phyloP scores from a whole-genome alignment of 2,329 filamentous ascomycete genomes.

The Phialophora macrospora region DNA sequence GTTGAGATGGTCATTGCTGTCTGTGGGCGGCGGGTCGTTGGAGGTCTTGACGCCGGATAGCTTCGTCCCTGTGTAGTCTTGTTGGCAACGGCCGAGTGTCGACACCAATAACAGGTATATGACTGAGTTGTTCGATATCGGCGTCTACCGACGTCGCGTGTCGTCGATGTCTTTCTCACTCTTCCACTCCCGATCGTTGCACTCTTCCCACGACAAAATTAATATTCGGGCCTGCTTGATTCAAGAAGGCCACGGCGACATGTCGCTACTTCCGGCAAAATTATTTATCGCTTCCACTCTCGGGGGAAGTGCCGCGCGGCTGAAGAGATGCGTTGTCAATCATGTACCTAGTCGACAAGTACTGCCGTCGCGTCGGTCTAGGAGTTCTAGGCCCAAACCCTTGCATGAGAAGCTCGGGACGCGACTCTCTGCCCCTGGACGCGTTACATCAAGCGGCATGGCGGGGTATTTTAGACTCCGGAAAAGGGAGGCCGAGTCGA shows the following conservation, averaged over 20 bases:
- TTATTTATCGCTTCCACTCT: neutral
- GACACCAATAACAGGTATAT: neutral
- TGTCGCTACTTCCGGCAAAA: neutral
- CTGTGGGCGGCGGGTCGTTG: neutral
- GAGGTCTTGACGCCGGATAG: neutral
- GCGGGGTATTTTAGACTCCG: neutral
- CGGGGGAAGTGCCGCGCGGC: neutral
- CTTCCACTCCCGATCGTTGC: neutral
- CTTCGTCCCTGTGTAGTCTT: neutral
- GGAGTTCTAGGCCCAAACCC: conserved; percentile 2
- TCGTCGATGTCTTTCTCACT: too few species aligned
- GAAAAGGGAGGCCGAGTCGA: neutral
- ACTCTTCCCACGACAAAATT: neutral
- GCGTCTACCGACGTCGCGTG: too few species aligned
- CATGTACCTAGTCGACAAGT: neutral
- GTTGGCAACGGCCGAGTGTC: neutral
- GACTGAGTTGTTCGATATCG: neutral
- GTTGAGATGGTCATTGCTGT: conserved; percentile 32
- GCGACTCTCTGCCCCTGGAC: neutral
- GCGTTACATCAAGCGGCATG: conserved; percentile 13
- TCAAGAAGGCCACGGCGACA: neutral
- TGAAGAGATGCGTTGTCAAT: conserved; percentile 12
- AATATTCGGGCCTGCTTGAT: neutral
- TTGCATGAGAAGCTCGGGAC: neutral
- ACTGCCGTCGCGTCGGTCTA: neutral